These are phyloP conservation scores for Camellia granthamiana DNA, from an alignment of 148 eudicot genomes.

Conservation along the genomic window DNA sequence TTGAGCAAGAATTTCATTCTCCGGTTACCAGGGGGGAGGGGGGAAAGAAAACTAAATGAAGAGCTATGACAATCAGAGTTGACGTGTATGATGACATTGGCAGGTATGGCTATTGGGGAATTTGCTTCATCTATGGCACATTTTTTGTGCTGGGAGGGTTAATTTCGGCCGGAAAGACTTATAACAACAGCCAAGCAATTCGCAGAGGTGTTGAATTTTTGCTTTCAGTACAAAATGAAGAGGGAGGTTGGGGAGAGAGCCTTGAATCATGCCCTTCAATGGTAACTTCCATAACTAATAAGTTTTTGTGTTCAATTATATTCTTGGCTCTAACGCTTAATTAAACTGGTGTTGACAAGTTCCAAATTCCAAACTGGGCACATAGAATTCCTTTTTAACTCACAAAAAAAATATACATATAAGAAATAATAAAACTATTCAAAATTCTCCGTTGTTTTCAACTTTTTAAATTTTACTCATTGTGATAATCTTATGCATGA, in stretches of 20 bases:
- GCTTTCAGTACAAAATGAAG: slow-evolving; percentile 36
- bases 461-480: neutral
- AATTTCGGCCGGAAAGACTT: slow-evolving; percentile 35
- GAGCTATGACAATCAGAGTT: neutral
- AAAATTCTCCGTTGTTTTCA: neutral
- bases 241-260: slow-evolving; percentile 59
- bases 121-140: slow-evolving; percentile 50
- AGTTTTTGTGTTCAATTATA: too few species aligned
- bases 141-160: slow-evolving; percentile 38
- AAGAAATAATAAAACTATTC: too few species aligned
- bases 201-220: slow-evolving; percentile 34
- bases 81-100: neutral
- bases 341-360: neutral
- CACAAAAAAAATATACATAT: neutral
- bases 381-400: neutral
- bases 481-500: neutral
- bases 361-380: too few species aligned
- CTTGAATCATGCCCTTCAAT: slow-evolving; percentile 41
- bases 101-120: slow-evolving; percentile 59
- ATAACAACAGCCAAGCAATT: slow-evolving; percentile 32
- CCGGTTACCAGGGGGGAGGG: neutral
- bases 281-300: slow-evolving; percentile 12
- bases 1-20: neutral
- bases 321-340: neutral
- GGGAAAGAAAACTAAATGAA: neutral